Conservation (phyloP, 176 grass and related monocot genomes). For the Carex parvula region DNA sequence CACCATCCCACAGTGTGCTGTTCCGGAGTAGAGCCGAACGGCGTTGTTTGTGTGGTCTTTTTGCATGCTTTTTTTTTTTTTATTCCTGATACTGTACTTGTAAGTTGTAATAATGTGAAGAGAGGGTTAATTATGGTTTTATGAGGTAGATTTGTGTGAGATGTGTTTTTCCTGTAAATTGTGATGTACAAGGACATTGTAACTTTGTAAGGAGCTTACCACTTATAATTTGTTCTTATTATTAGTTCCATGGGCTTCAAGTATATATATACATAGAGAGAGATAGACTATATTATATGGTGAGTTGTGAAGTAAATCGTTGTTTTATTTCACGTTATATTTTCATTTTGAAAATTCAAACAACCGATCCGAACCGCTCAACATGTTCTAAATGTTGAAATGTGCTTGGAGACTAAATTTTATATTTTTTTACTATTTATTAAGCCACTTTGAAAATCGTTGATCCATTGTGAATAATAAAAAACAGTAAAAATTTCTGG, state of each 20-base stretch:
- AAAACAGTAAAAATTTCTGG: too few species aligned
- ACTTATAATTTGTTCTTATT: background rate
- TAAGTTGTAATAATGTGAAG: conserved; percentile 11
- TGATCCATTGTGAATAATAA: too few species aligned
- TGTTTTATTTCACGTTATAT: too few species aligned
- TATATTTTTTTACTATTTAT: too few species aligned
- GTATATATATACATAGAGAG: too few species aligned
- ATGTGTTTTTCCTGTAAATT: conserved; percentile 3
- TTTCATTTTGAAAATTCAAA: too few species aligned
- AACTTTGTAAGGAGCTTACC: background rate
- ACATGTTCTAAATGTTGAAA: too few species aligned
- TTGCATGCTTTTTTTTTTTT: background rate
- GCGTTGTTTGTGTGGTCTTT: background rate
- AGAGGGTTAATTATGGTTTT: background rate
- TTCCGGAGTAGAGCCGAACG: background rate
- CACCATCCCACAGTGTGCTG: conserved; percentile 41
- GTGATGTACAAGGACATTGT: background rate
- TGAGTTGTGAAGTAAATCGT: too few species aligned
- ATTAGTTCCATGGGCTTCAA: background rate
- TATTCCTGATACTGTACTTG: background rate
- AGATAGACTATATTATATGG: too few species aligned
- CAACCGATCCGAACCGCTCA: too few species aligned
- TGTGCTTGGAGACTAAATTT: too few species aligned
- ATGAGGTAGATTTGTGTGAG: background rate
- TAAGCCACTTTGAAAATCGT: too few species aligned